A percentile compares a stretch with the other conserved stretches of the same genome.
Evolutionary conservation across 164 flowering plant species (phyloP).

Genomic region (Vitis rupestris): DNA sequence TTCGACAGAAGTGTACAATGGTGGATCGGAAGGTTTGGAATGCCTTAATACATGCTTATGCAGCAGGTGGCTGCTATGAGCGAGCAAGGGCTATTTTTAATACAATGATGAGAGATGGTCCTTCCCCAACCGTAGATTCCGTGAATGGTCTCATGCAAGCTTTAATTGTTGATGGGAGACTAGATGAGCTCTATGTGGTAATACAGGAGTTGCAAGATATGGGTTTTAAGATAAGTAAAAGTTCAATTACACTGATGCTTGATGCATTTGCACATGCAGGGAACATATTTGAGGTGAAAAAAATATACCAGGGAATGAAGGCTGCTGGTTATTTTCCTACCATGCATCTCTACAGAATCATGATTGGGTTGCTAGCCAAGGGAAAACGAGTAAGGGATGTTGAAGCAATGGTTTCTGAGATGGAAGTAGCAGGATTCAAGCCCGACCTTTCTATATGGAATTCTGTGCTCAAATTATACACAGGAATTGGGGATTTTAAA

Average conservation of each 20-base stretch:
- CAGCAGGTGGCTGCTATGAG: constrained; percentile 85
- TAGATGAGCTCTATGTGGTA: constrained; percentile 84
- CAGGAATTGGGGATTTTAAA: constrained; percentile 63
- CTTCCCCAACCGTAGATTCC: constrained; percentile 80
- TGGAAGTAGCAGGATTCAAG: constrained; percentile 86
- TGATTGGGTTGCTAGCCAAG: constrained; percentile 64
- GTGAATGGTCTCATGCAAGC: constrained; percentile 84
- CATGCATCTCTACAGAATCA: constrained; percentile 83
- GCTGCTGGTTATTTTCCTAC: constrained; percentile 95
- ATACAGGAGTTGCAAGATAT: constrained; percentile 92
- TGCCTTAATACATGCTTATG: constrained; percentile 84
- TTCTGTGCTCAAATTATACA: constrained; percentile 70
- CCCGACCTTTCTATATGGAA: constrained; percentile 84
- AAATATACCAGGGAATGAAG: constrained; percentile 91
- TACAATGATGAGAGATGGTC: constrained; percentile 93
- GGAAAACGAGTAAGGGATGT: constrained; percentile 85
- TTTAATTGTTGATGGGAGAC: constrained; percentile 72
- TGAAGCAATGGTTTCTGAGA: constrained; percentile 82
- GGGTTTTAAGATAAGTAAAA: constrained; percentile 91
- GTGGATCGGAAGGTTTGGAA: constrained; percentile 84
- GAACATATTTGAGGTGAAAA: constrained; percentile 87
- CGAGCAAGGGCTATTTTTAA: constrained; percentile 86
- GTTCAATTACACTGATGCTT: constrained; percentile 84
- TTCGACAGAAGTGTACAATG: constrained; percentile 38
- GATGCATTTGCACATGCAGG: constrained; percentile 86